Base-by-base conservation (phyloP, 1,284 basidiomycete species). In the Peniophora sp. region DNA sequence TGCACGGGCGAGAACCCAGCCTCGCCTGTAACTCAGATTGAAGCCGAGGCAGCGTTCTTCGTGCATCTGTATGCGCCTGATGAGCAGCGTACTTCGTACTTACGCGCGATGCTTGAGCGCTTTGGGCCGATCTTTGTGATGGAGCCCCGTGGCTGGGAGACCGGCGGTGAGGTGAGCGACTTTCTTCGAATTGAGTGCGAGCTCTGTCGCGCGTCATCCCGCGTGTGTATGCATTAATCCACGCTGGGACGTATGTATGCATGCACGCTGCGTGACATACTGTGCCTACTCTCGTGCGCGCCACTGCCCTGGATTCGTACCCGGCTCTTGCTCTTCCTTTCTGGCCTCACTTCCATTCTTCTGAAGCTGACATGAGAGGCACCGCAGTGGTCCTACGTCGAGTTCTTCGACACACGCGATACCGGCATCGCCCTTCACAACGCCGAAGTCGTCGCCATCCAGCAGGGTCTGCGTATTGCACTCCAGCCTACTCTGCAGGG, bases 381-480 rank as follows among this genome's bases (percentile, higher is more conserved):
- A 17, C 24, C 17, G 11, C 62, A 76, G 65, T 63, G 71, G 23
- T 85, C 78, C 63, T 65, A 66, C 45, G 75, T 80, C 45, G 83
- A 88, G 55, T 88, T 78, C 58, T 81, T 72, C 60, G 83, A 88
- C 59, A 68, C 75, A 18, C 72, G 80, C 27, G 73, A 76, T 43
- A 78, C 79, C 3, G 65, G 68, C 32, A 64, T 65, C 34, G 66
- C 68, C 6, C 75, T 76, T 41, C 75, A 71, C 55, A 61, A 61
- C 18, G 58, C 70, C 9, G 52, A 55, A 12, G 56, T 68, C 37
- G 6, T n/a, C 18, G 37, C 37, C 6, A 15, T 15, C 8, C 8
- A 6, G 18, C 37, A 41, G 15, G 18, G 18, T 5, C 37, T 41
- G 8, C 37, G n/a, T 15, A 41, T 41, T 20, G 37, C 27, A 12